Conservation (phyloP, 2,329 filamentous ascomycete species). For the Bipolaris zeicola region DNA sequence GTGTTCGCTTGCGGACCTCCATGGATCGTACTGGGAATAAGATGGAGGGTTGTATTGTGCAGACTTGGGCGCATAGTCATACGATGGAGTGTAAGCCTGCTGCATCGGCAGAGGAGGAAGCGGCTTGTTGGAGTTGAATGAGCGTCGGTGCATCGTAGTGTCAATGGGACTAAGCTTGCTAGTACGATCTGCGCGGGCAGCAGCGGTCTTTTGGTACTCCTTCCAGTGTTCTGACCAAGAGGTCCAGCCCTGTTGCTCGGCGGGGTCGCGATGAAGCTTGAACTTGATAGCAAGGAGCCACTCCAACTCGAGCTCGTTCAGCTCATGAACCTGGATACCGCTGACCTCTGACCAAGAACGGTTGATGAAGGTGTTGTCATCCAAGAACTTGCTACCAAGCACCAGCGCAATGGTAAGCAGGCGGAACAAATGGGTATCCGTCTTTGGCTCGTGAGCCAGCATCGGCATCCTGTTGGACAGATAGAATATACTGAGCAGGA, state of each 20-base stretch:
- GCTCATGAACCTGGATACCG: slow-evolving; percentile 80
- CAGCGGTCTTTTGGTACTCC: slow-evolving; percentile 61
- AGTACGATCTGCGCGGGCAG: slow-evolving; percentile 46
- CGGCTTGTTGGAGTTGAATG: slow-evolving; percentile 54
- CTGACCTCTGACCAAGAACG: slow-evolving; percentile 96
- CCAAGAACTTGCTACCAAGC: slow-evolving; percentile 91
- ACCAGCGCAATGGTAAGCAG: slow-evolving; percentile 84
- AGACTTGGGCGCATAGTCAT: slow-evolving; percentile 45
- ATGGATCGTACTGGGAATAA: slow-evolving; percentile 51
- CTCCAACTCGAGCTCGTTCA: slow-evolving; percentile 84
- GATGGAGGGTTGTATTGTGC: slow-evolving; percentile 45
- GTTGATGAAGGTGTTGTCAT: slow-evolving; percentile 98
- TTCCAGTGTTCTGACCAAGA: slow-evolving; percentile 71
- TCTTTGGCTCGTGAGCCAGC: slow-evolving; percentile 60
- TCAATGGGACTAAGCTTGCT: slow-evolving; percentile 66
- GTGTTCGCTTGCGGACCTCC: slow-evolving; percentile 50
- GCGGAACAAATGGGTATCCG: slow-evolving; percentile 77
- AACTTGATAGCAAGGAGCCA: slow-evolving; percentile 85
- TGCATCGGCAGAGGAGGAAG: slow-evolving; percentile 47
- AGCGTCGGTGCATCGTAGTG: slow-evolving; percentile 64
- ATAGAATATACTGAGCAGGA: slow-evolving; percentile 88
- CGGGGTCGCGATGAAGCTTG: slow-evolving; percentile 84
- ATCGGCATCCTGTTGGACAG: slow-evolving; percentile 81
- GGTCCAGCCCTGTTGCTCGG: slow-evolving; percentile 72
- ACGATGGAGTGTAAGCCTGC: slow-evolving; percentile 48